Evolutionary conservation across 1,139 yeast species (phyloP), one percentile per base, ranked within the genome.

Genomic region (Diutina pseudorugosa): DNA sequence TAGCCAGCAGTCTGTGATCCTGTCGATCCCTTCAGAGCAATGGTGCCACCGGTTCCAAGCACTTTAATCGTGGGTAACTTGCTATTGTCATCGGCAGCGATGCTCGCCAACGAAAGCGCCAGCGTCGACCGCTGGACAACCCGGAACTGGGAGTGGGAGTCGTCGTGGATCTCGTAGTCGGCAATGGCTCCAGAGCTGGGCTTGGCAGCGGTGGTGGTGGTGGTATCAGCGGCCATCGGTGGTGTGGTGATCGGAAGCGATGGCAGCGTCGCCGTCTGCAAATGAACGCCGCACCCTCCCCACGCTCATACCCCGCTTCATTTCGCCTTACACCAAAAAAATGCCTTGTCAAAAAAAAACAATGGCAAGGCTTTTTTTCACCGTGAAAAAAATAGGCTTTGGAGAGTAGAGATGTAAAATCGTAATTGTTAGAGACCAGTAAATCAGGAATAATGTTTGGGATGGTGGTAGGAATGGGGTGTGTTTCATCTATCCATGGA

Each of bases 31-130:
- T 80, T 81, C 0, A 87, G 80, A 0, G 88, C 88, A 58, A 83
- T 83, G 2, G 89, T 83, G 14, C 89, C 89, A 9, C 89, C 89
- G 0, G 89, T 83, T 1, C 87, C 89, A 41, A 83, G 66, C 21
- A 83, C 80, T 58, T 82, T 82, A 51, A 83, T 68, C 5, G 64
- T 63, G 1, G 80, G 80, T 4, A 45, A 25, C 21, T 16, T 1
- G 14, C 8, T 19, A 7, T n/a, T 18, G 6, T 14, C 23, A 7
- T 25, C 23, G 21, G 40, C 16, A 9, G 20, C 25, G 11, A 25
- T 18, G n/a, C 18, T 9, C 14, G 21, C 49, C 3, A 45, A 6
- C 25, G 27, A 19, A n/a, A 27, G 36, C 41, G 9, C 14, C 49
- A 45, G 49, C 3, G 11, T 8, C 7, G n/a, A 5, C 14, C 49